Conservation (phyloP, 2,329 filamentous ascomycete species). For the Fusarium musae region DNA sequence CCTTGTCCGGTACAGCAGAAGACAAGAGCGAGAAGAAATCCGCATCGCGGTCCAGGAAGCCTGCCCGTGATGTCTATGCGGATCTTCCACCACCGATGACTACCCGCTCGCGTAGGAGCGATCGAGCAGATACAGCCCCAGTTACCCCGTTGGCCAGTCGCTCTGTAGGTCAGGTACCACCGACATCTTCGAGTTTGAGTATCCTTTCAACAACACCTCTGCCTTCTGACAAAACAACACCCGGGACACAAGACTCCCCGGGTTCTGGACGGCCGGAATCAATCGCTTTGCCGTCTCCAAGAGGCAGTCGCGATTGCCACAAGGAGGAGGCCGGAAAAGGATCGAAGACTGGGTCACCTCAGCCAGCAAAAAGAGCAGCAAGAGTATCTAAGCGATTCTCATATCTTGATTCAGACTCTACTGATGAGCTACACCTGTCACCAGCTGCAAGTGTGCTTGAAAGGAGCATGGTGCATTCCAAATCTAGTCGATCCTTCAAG, state of each 20-base stretch:
- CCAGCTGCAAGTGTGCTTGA: conserved; percentile 52
- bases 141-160: conserved; percentile 39
- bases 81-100: conserved; percentile 41
- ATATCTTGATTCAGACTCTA: conserved; percentile 56
- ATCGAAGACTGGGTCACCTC: conserved; percentile 45
- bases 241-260: conserved; percentile 49
- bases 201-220: conserved; percentile 54
- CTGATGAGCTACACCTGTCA: conserved; percentile 60
- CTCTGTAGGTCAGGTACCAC: conserved; percentile 6
- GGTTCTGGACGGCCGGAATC: conserved; percentile 36
- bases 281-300: conserved; percentile 42
- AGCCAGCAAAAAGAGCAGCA: conserved; percentile 32
- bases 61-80: conserved; percentile 15
- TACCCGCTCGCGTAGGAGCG: conserved; percentile 40
- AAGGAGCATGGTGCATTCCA: conserved; percentile 49
- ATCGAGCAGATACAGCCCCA: conserved; percentile 29
- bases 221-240: conserved; percentile 51
- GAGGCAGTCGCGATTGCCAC: conserved; percentile 26
- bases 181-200: conserved; percentile 54
- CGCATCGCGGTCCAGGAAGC: conserved; percentile 18
- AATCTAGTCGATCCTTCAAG: conserved; percentile 42
- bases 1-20: not conserved
- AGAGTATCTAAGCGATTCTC: conserved; percentile 40
- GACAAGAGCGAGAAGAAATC: not conserved
- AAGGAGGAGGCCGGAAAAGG: conserved; percentile 28